Base-by-base conservation (phyloP, 495 filamentous ascomycete species). In the Aspergillus baeticus region DNA sequence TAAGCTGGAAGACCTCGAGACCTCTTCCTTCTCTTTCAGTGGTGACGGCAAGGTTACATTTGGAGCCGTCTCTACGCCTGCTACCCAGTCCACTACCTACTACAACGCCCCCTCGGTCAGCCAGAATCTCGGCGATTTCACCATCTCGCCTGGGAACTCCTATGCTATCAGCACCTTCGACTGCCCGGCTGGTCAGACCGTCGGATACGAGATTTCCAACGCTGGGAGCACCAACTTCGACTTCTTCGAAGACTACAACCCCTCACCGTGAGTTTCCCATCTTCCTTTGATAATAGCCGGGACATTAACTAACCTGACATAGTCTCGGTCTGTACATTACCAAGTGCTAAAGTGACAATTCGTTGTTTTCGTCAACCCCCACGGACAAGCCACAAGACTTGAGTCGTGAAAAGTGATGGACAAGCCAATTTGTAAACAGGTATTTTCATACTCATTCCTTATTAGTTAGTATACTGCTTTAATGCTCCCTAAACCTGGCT, bases 241-340 rank as follows among this genome's bases (percentile, higher is more conserved):
- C 49, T 89, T 81, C 62, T 84, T 85, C 67, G 75, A 91, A 65
- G 81, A 87, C 64, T 84, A 65, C 56, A 83, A 81, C 59, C 81
- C 81, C 20, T 72, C 74, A 50, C 81, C 86, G 62, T 75, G 69
- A 61, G 74, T 72, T 26, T 33, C 17, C 8, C 21, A 8, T 22
- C n/a, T 41, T 13, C 14, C 6, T n/a, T n/a, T n/a, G n/a, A 10
- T 22, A 7, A 11, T 7, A 2, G 10, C 21, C 26, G 18, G 17
- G 29, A 31, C 17, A 10, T 18, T 46, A 13, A 48, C 66, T 75
- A 69, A 75, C 61, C 11, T 42, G 20, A 15, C 50, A 8, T 11
- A 76, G 73, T 43, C 78, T 88, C 55, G 86, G 87, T 38, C 67
- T 89, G 56, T 89, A 78, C 68, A 75, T 90, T 58, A 82, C 78